Conservation (phyloP, 768 basidiomycete species). For the Pleurotus djamor region DNA sequence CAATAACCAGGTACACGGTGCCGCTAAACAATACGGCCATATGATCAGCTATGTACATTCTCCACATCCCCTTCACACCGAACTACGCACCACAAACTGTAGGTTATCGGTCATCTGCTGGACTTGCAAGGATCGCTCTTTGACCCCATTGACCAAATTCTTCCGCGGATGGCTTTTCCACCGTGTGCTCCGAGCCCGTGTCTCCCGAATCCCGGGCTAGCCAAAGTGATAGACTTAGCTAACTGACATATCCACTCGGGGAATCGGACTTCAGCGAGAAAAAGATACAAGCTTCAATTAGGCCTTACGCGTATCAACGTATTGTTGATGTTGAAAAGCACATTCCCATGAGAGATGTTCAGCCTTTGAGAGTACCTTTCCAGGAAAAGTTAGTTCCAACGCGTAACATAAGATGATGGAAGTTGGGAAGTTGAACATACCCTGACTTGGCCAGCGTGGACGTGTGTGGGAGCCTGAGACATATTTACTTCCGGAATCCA, state of each 20-base stretch:
- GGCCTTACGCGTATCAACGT: no score
- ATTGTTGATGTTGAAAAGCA: no score
- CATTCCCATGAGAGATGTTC: no score
- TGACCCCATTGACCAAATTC: background rate
- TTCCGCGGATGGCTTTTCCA: background rate
- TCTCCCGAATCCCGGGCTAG: background rate
- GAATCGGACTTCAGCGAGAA: no score
- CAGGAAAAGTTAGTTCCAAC: no score
- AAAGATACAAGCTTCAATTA: no score
- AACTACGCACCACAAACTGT: background rate
- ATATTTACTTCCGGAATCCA: no score
- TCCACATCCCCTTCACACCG: background rate
- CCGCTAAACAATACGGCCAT: background rate
- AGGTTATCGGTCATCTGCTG: background rate
- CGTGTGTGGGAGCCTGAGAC: no score
- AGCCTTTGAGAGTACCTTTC: no score
- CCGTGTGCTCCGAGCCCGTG: background rate
- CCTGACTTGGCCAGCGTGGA: no score
- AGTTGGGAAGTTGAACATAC: no score
- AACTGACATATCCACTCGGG: background rate
- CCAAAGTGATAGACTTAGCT: background rate
- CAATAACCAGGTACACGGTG: background rate
- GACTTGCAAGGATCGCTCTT: background rate
- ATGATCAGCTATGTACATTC: background rate
- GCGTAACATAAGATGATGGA: no score